Conservation (phyloP, 768 basidiomycete species). For the Phylloporus arenicola region DNA sequence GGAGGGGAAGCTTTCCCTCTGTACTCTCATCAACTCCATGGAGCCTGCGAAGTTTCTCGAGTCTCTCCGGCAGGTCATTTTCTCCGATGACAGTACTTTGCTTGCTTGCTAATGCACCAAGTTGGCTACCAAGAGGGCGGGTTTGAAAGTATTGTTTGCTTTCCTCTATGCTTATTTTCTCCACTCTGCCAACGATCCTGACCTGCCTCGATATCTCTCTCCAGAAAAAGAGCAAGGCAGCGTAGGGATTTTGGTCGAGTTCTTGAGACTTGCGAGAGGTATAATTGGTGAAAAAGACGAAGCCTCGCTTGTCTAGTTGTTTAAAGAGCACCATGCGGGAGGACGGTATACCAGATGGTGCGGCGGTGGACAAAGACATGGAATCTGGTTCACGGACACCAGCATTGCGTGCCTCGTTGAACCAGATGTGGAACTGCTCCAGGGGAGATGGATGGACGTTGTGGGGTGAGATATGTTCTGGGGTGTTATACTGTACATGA, state of each 20-base stretch:
- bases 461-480: slow-evolving; percentile 59
- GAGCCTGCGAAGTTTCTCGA: slow-evolving; percentile 52
- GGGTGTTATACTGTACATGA: slow-evolving; percentile 71
- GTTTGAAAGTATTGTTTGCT: slow-evolving; percentile 78
- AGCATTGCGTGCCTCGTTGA: slow-evolving; percentile 54
- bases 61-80: slow-evolving; percentile 55
- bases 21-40: slow-evolving; percentile 48
- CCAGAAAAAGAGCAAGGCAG: slow-evolving; percentile 90
- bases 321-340: slow-evolving; percentile 89
- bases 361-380: slow-evolving; percentile 75
- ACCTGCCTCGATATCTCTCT: slow-evolving; percentile 74
- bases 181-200: slow-evolving; percentile 78
- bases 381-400: slow-evolving; percentile 87
- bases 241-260: slow-evolving; percentile 69
- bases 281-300: slow-evolving; percentile 98
- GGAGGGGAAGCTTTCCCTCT: slow-evolving; percentile 55
- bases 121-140: slow-evolving; percentile 74
- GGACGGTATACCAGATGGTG: slow-evolving; percentile 71
- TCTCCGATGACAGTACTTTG: slow-evolving; percentile 81
- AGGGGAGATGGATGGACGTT: slow-evolving; percentile 64
- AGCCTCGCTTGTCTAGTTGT: slow-evolving; percentile 81
- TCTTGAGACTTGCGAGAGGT: slow-evolving; percentile 87
- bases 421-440: slow-evolving; percentile 84
- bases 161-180: slow-evolving; percentile 67
- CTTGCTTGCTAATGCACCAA: slow-evolving; percentile 92